These are phyloP conservation scores for Peniophora sp. DNA, from an alignment of 1,284 basidiomycete species.

Conservation along the genomic window DNA sequence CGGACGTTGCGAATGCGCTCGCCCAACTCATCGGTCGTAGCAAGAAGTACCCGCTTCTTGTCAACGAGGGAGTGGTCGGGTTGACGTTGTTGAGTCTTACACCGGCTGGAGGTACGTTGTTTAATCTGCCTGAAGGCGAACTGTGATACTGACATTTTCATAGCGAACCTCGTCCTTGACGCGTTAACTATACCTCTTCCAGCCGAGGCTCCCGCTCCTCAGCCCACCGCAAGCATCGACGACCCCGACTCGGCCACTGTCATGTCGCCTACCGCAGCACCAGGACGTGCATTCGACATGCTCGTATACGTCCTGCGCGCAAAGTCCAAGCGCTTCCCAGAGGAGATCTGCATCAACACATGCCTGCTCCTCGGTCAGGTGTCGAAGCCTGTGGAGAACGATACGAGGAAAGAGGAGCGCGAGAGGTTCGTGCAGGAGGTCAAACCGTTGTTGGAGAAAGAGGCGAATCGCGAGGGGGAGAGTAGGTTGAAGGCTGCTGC, in stretches of 20 bases:
- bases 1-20: slow-evolving; percentile 52
- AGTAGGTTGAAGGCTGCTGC: slow-evolving; percentile 12
- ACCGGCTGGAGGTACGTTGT: slow-evolving; percentile 50
- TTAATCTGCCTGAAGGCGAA: neutral
- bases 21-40: slow-evolving; percentile 71
- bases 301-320: slow-evolving; percentile 49
- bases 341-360: slow-evolving; percentile 66
- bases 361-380: slow-evolving; percentile 64
- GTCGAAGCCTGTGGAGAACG: slow-evolving; percentile 37
- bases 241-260: slow-evolving; percentile 24
- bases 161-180: slow-evolving; percentile 56
- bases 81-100: slow-evolving; percentile 70
- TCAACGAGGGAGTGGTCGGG: slow-evolving; percentile 87
- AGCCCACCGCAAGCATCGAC: slow-evolving; percentile 29
- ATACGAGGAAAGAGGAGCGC: slow-evolving; percentile 27
- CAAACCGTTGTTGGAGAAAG: slow-evolving; percentile 40
- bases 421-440: slow-evolving; percentile 41
- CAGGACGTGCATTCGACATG: slow-evolving; percentile 56
- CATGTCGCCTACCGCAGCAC: slow-evolving; percentile 30
- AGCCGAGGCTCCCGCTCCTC: slow-evolving; percentile 28
- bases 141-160: slow-evolving; percentile 5
- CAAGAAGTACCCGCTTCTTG: slow-evolving; percentile 73
- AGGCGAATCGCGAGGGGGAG: slow-evolving; percentile 12
- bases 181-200: slow-evolving; percentile 45
- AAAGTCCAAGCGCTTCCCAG: slow-evolving; percentile 42